These are phyloP conservation scores for Ascochyta rabiei DNA, from an alignment of 2,329 filamentous ascomycete genomes.

Conservation along the genomic window DNA sequence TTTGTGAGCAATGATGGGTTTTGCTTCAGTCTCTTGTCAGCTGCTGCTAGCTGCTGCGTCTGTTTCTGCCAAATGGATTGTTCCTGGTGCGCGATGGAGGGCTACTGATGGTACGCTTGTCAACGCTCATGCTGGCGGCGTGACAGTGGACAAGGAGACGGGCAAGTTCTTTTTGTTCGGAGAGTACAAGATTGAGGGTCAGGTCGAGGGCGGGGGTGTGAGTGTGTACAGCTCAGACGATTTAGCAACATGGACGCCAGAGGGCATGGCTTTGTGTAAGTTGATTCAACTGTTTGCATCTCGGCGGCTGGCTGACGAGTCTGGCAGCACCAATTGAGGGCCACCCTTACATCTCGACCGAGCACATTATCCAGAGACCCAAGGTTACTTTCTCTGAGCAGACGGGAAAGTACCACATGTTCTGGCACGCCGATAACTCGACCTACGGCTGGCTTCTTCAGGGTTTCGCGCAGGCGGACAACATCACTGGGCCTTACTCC, in stretches of 20 bases:
- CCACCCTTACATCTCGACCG: conserved; percentile 61
- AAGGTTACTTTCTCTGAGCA: conserved; percentile 66
- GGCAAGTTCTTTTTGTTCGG: conserved; percentile 67
- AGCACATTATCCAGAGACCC: conserved; percentile 66
- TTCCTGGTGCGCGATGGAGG: conserved; percentile 65
- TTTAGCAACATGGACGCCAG: conserved; percentile 63
- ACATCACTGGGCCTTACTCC: conserved; percentile 60
- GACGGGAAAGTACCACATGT: conserved; percentile 64
- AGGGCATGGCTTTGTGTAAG: conserved; percentile 62
- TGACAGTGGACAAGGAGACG: conserved; percentile 59
- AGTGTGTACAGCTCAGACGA: conserved; percentile 65
- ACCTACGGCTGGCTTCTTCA: conserved; percentile 63
- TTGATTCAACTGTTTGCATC: not conserved
- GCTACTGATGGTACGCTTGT: conserved; percentile 66
- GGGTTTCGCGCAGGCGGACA: conserved; percentile 61
- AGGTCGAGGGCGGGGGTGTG: conserved; percentile 65
- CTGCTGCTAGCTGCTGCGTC: conserved; percentile 31
- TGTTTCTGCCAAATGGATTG: conserved; percentile 60
- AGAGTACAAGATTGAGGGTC: conserved; percentile 65
- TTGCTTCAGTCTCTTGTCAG: conserved; percentile 25
- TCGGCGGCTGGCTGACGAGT: not conserved
- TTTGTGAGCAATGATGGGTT: conserved; percentile 20
- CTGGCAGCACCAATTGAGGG: conserved; percentile 57
- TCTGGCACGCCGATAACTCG: conserved; percentile 67
- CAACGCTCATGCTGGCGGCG: conserved; percentile 66